Base-by-base conservation (phyloP, 805 yeast species). In the Cyberlindnera galapagoensis region DNA sequence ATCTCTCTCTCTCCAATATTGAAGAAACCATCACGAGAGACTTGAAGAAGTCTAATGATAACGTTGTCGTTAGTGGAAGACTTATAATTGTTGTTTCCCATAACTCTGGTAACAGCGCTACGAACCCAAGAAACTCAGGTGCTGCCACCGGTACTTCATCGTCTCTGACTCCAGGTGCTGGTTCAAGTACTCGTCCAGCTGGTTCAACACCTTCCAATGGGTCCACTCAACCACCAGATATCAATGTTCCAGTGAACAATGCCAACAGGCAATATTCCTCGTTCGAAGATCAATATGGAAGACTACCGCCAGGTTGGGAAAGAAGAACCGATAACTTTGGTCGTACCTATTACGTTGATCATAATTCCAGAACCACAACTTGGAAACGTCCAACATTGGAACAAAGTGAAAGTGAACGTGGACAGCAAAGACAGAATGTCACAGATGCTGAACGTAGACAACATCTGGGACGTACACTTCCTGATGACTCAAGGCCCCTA, bases 261-360 rank as follows among this genome's bases (percentile, higher is more conserved):
- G 21, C 31, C 9, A 49, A 61, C 45, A 74, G 87, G 51, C 94
- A 80, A 52, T 80, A 79, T 49, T 83, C 95, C 5, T 85, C 97
- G 2, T 92, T 92, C 57, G 98, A 92, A 61, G 99, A 92, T 62
- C 97, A 90, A 58, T 76, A 78, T 49, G 99, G 99, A 26, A 71
- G 96, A 54, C 69, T 92, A 46, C 99, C 98, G 4, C 86, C 96
- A 6, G 99, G 99, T 4, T 92, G 98, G 97, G 99, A 92, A 60
- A 78, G 98, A 49, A 75, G 98, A 62, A 88, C 97, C 2, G 99
- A 92, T 59, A 86, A 87, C 58, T 84, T 87, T 52, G 98, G 98
- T 18, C 76, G 99, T 54, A 90, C 97, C 1, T 92, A 92, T 61
- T 92, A 90, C 56, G 98, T 92, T 22, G 99, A 92, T 62, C 99